Percentiles rank a stretch among this genome's conserved stretches.
These are phyloP conservation scores for Salix purpurea DNA, from an alignment of 345 rosid species.

Conservation along the genomic window DNA sequence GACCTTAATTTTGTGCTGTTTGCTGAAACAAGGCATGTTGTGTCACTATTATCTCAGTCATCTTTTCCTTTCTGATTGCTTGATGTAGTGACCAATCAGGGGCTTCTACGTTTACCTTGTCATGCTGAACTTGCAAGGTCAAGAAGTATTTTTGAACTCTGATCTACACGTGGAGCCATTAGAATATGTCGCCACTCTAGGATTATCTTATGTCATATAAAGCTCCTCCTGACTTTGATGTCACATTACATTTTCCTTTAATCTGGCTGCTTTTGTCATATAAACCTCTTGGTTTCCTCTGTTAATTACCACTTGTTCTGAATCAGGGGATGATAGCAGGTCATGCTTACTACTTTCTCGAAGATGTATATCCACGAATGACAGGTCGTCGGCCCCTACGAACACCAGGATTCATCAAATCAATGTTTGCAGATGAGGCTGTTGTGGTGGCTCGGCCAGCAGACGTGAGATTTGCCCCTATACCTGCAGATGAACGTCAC, in stretches of 20 bases:
- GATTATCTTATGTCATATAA: neutral
- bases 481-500: slow-evolving; percentile 63
- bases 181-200: neutral
- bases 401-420: slow-evolving; percentile 76
- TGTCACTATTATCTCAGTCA: neutral
- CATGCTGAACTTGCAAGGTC: neutral
- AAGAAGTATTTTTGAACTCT: neutral
- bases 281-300: neutral
- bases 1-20: neutral
- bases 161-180: neutral
- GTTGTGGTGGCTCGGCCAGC: slow-evolving; percentile 74
- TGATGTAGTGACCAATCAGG: neutral
- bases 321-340: slow-evolving; percentile 97
- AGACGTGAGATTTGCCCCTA: slow-evolving; percentile 75
- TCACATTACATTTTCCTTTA: neutral
- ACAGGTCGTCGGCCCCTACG: slow-evolving; percentile 69
- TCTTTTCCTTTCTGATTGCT: neutral
- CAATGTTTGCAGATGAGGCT: slow-evolving; percentile 76
- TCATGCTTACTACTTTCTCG: slow-evolving; percentile 96
- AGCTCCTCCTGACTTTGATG: neutral
- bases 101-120: neutral
- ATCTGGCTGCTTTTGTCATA: neutral
- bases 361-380: slow-evolving; percentile 87
- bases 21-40: neutral
- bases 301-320: neutral